Evolutionary conservation across 345 rosid genomes (phyloP).

Genomic region (Gossypium thurberi): DNA sequence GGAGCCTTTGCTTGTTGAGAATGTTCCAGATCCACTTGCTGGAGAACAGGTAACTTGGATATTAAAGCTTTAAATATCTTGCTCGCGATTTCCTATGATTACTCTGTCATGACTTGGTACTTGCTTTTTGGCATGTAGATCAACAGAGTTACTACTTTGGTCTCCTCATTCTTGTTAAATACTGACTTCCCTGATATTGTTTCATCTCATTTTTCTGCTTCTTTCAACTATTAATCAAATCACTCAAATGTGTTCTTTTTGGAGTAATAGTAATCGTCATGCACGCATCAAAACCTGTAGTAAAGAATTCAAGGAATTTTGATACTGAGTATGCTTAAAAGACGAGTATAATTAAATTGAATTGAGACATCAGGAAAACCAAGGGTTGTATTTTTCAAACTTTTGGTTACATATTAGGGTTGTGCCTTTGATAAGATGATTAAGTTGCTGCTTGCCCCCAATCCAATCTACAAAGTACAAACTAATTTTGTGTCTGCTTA

Average conservation of each 20-base stretch:
- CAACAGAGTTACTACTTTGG: background rate
- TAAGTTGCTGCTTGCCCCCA: background rate
- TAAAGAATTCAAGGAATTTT: background rate
- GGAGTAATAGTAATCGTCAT: background rate
- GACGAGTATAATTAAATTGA: background rate
- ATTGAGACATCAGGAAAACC: background rate
- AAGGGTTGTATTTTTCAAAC: background rate
- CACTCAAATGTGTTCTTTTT: background rate
- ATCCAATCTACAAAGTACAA: background rate
- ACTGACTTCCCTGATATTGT: background rate
- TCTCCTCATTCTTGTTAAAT: background rate
- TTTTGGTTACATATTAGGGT: background rate
- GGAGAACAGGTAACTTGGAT: slow-evolving; percentile 73
- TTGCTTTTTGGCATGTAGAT: background rate
- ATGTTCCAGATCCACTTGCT: slow-evolving; percentile 75
- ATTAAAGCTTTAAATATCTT: background rate
- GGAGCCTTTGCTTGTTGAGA: slow-evolving; percentile 74
- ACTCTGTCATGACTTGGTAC: background rate
- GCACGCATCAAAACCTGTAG: background rate
- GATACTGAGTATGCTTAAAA: background rate
- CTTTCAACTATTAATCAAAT: background rate
- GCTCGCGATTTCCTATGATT: background rate
- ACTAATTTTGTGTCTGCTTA: slow-evolving; percentile 4
- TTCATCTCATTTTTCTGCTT: background rate
- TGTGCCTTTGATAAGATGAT: background rate